Conservation (phyloP, 2,329 filamentous ascomycete genomes). For the Penicillium sp. region DNA sequence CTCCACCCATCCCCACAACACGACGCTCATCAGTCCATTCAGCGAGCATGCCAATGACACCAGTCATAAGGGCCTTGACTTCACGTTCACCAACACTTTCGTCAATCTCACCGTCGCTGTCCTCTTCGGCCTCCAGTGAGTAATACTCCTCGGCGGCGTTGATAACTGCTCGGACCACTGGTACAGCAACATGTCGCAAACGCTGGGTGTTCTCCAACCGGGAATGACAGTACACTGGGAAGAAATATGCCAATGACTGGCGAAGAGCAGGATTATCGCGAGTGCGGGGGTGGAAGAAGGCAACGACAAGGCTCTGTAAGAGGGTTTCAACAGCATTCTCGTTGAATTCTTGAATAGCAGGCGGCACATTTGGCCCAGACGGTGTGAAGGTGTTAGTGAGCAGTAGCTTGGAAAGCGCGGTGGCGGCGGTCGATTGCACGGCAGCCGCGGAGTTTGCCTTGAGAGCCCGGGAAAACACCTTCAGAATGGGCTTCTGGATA, state of each 20-base stretch:
- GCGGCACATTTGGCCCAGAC: slow-evolving; percentile 57
- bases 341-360: slow-evolving; percentile 46
- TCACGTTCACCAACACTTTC: slow-evolving; percentile 73
- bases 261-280: slow-evolving; percentile 77
- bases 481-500: slow-evolving; percentile 68
- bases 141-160: slow-evolving; percentile 65
- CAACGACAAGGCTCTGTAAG: slow-evolving; percentile 79
- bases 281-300: slow-evolving; percentile 88
- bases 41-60: slow-evolving; percentile 76
- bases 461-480: slow-evolving; percentile 82
- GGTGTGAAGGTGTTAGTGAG: slow-evolving; percentile 71
- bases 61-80: slow-evolving; percentile 62
- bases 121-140: slow-evolving; percentile 71
- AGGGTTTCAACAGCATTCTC: slow-evolving; percentile 69
- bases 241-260: slow-evolving; percentile 88
- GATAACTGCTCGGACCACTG: slow-evolving; percentile 72
- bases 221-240: slow-evolving; percentile 92
- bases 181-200: slow-evolving; percentile 74
- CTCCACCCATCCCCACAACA: slow-evolving; percentile 63
- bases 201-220: slow-evolving; percentile 78
- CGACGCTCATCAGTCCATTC: slow-evolving; percentile 97
- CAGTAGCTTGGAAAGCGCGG: slow-evolving; percentile 82
- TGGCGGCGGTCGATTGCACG: slow-evolving; percentile 79
- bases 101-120: slow-evolving; percentile 72
- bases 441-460: slow-evolving; percentile 70